These are phyloP conservation scores for Anethum foeniculum DNA, from an alignment of 140 eudicot species.

Conservation along the genomic window DNA sequence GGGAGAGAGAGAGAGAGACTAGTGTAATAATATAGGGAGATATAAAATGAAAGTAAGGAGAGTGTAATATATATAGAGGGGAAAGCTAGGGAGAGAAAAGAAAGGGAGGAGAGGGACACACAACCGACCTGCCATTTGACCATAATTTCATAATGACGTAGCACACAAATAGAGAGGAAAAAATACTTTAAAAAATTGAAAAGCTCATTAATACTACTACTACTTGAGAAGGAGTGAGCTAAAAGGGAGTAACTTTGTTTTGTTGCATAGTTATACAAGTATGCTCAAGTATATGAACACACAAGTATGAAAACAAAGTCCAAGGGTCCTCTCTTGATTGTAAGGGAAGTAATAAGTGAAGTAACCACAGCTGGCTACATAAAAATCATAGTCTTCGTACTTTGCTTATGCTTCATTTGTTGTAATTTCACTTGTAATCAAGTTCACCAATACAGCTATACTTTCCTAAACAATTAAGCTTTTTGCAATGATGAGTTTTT, in stretches of 20 bases:
- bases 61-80: background rate
- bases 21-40: background rate
- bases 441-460: background rate
- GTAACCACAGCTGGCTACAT: constrained; percentile 2
- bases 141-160: constrained; percentile 20
- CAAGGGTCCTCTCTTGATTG: constrained; percentile 4
- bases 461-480: no score
- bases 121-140: constrained; percentile 20
- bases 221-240: constrained; percentile 5
- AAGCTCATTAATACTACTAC: background rate
- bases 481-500: background rate
- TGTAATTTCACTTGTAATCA: background rate
- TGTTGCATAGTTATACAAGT: background rate
- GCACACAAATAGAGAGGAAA: constrained; percentile 12
- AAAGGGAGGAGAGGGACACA: constrained; percentile 8
- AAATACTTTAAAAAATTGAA: background rate
- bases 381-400: background rate
- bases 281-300: background rate
- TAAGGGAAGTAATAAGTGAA: background rate
- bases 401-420: background rate
- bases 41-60: background rate
- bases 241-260: constrained; percentile 5
- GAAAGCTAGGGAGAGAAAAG: background rate
- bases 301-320: background rate
- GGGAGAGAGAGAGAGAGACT: background rate